A percentile compares a stretch with the other conserved stretches of the same genome.
These are phyloP conservation scores for Phytophthora sojae DNA, from an alignment of 352 stramenopile genomes.

Conservation along the genomic window DNA sequence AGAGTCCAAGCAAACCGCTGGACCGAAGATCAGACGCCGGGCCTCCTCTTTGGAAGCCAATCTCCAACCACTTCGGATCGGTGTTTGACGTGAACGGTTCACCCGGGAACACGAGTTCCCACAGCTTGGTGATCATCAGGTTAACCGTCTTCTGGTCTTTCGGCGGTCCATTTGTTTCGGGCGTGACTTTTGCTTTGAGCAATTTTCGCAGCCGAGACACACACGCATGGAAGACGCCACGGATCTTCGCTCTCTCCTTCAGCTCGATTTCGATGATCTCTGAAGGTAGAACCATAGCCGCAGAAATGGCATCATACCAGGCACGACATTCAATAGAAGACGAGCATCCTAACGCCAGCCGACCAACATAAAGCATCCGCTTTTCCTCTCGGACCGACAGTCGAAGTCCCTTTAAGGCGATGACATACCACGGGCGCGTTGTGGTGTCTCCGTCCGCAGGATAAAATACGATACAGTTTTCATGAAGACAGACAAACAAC, in stretches of 20 bases:
- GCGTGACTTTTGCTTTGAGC: slow-evolving; percentile 81
- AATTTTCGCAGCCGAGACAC: slow-evolving; percentile 78
- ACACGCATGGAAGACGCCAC: slow-evolving; percentile 67
- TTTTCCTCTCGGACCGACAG: slow-evolving; percentile 76
- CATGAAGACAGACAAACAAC: slow-evolving; percentile 80
- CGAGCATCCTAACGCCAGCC: slow-evolving; percentile 62
- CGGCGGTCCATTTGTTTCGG: slow-evolving; percentile 70
- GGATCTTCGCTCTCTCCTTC: slow-evolving; percentile 77
- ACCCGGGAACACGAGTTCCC: slow-evolving; percentile 64
- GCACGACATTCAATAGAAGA: slow-evolving; percentile 61
- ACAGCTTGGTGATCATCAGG: slow-evolving; percentile 81
- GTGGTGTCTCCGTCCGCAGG: slow-evolving; percentile 70
- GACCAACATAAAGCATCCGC: slow-evolving; percentile 65
- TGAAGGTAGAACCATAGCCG: slow-evolving; percentile 62
- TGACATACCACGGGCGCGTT: slow-evolving; percentile 81
- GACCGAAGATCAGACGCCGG: slow-evolving; percentile 84
- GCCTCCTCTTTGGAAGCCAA: slow-evolving; percentile 85
- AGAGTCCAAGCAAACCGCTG: slow-evolving; percentile 84
- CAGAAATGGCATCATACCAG: slow-evolving; percentile 80
- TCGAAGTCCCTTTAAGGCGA: slow-evolving; percentile 70
- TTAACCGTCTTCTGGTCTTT: slow-evolving; percentile 81
- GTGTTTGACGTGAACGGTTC: slow-evolving; percentile 77
- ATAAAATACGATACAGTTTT: slow-evolving; percentile 85
- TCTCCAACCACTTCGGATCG: slow-evolving; percentile 81
- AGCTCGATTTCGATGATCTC: slow-evolving; percentile 86